These are phyloP conservation scores for Penicillium hesseltinei DNA, from an alignment of 2,329 filamentous ascomycete genomes.

Conservation along the genomic window DNA sequence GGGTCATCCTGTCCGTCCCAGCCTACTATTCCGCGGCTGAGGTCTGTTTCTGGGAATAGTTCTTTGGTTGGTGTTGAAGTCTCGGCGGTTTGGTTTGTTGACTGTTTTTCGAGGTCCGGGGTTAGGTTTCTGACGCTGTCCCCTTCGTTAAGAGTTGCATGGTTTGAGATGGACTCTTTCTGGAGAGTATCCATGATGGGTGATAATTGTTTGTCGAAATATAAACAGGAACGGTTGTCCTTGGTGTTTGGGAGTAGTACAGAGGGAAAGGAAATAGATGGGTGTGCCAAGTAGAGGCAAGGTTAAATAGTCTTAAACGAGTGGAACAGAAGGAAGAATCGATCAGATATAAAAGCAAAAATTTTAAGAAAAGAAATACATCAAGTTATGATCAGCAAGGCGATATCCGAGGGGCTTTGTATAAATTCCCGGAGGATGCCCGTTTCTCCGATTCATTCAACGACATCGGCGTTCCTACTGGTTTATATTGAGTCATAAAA, in stretches of 20 bases:
- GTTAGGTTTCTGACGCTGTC: not conserved
- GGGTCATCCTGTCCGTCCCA: constrained; percentile 62
- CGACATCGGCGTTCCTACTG: not conserved
- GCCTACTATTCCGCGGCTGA: constrained; percentile 56
- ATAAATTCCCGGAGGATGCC: not conserved
- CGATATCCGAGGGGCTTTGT: not conserved
- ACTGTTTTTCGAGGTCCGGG: constrained; percentile 2
- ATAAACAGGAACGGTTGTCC: not conserved
- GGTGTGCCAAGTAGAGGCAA: not conserved
- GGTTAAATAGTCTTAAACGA: not conserved
- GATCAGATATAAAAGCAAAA: not conserved
- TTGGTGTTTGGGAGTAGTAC: not conserved
- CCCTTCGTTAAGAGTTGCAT: not conserved
- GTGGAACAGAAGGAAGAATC: not conserved
- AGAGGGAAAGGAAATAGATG: not conserved
- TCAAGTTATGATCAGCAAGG: not conserved
- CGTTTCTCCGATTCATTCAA: not conserved
- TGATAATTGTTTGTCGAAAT: not conserved
- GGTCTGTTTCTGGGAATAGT: constrained; percentile 49
- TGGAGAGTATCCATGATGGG: not conserved
- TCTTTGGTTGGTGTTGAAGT: not conserved
- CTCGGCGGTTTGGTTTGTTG: not conserved
- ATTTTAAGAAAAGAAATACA: not conserved
- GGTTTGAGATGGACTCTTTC: not conserved
- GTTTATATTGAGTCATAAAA: not conserved